Base-by-base conservation (phyloP, 208 protist genomes). In the Leptomonas seymouri region DNA sequence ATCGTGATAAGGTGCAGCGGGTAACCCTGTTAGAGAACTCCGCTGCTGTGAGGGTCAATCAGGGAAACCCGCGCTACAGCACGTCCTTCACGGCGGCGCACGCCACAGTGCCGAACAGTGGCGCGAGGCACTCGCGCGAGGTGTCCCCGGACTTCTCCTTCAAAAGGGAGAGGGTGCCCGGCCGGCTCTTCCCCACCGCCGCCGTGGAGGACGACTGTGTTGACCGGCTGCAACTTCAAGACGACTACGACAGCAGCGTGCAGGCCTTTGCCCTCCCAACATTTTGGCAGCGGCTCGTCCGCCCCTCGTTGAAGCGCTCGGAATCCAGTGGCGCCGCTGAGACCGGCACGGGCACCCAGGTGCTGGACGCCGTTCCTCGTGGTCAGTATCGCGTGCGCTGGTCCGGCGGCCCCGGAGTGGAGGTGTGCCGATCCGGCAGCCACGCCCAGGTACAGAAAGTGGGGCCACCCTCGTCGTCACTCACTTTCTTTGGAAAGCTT, bases 401-500 rank as follows among this genome's bases (percentile, higher is more conserved):
- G 55, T 46, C 60, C 31, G 81, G 64, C 21, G 78, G 77, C 3
- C 77, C 81, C 4, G 84, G 81, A 46, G 41, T 85, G 25, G 84
- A 90, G 56, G 49, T 66, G 39, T 53, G 54, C 34, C 45, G 25
- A 12, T n/a, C 9, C 23, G 68, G 60, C 28, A 5, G 56, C 1
- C 9, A 7, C 3, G 55, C 5, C 2, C 20, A 16, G 56, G 39
- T 11, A 23, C 39, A 45, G 20, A 48, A 48, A n/a, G 20, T 20
- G 30, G 27, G 4, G 46, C 58, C 31, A 25, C 39, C 36, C 34
- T 16, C 12, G 16, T 34, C 36, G 11, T 28, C 51, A 18, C 16
- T 54, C 57, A 87, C 82, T 28, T 28, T 84, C 45, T 87, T 87
- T 57, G 82, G 66, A 12, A 81, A 73, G 57, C 39, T 87, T 0